These are phyloP conservation scores for Yamadazyma scolyti DNA, from an alignment of 805 yeast genomes.

Conservation along the genomic window DNA sequence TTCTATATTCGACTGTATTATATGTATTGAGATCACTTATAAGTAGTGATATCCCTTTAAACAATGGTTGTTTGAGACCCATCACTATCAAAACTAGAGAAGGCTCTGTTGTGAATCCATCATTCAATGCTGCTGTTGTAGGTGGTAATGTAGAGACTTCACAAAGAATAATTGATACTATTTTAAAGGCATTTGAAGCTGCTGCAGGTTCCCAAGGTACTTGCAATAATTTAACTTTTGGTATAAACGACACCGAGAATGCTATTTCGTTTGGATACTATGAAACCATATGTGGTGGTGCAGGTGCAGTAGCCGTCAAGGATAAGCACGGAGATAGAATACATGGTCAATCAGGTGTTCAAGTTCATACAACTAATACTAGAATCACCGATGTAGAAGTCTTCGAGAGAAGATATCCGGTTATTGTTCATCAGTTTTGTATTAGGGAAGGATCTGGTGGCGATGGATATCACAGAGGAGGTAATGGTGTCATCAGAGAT, in stretches of 20 bases:
- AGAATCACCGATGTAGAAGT: conserved; percentile 89
- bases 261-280: conserved; percentile 80
- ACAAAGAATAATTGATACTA: conserved; percentile 87
- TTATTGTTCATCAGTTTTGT: conserved; percentile 66
- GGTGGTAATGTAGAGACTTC: conserved; percentile 92
- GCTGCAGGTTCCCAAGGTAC: conserved; percentile 97
- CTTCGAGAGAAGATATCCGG: conserved; percentile 86
- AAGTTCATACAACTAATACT: conserved; percentile 91
- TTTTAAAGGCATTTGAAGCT: conserved; percentile 79
- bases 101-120: conserved; percentile 58
- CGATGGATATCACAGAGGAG: conserved; percentile 66
- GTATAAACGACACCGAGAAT: conserved; percentile 58
- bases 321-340: conserved; percentile 18
- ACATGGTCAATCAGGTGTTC: conserved; percentile 79
- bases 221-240: conserved; percentile 91
- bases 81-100: conserved; percentile 50
- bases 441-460: conserved; percentile 81
- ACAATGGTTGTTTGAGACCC: conserved; percentile 88
- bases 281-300: conserved; percentile 94
- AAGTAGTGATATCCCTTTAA: conserved; percentile 83
- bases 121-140: conserved; percentile 85
- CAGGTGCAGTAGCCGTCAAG: conserved; percentile 89
- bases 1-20: conserved; percentile 82
- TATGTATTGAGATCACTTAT: conserved; percentile 85
- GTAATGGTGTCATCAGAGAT: conserved; percentile 83